These are phyloP conservation scores for Termitomyces sp. DNA, from an alignment of 768 basidiomycete genomes.

Conservation along the genomic window DNA sequence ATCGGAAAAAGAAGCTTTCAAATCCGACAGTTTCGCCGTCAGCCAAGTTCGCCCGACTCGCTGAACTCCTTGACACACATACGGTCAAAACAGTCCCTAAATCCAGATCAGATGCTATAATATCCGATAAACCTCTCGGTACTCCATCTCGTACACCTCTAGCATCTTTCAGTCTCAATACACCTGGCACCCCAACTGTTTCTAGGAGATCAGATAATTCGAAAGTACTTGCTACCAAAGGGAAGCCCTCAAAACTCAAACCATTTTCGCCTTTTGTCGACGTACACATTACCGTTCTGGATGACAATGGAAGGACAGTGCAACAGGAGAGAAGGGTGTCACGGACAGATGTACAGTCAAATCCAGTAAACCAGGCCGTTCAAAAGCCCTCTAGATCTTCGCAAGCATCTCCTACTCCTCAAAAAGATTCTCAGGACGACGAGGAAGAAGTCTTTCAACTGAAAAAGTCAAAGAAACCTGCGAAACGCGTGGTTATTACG, in stretches of 20 bases:
- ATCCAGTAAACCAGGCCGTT: conserved; percentile 16
- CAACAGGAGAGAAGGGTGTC: conserved; percentile 59
- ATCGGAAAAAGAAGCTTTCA: conserved; percentile 35
- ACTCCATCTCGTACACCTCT: conserved; percentile 28
- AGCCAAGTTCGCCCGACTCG: conserved; percentile 23
- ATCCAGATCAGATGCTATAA: conserved; percentile 14
- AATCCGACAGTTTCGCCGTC: conserved; percentile 29
- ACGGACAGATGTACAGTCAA: conserved; percentile 33
- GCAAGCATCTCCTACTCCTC: not conserved
- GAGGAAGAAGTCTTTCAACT: conserved; percentile 14
- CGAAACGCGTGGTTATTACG: conserved; percentile 22
- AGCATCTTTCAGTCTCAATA: conserved; percentile 23
- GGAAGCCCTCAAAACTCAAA: conserved; percentile 26
- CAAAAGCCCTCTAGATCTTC: not conserved
- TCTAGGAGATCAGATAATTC: conserved; percentile 15
- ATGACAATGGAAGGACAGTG: conserved; percentile 51
- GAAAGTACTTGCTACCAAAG: conserved; percentile 17
- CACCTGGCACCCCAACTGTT: conserved; percentile 31
- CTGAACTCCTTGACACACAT: conserved; percentile 24
- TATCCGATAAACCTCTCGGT: not conserved
- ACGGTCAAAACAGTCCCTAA: not conserved
- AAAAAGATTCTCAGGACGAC: conserved; percentile 18
- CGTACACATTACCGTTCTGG: conserved; percentile 63
- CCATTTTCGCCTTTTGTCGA: conserved; percentile 46
- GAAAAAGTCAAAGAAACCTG: conserved; percentile 20